Percentiles rank a stretch among this genome's conserved stretches.
phyloP scores from a whole-genome alignment of 1,284 basidiomycete species.

The Coriolopsis trogii region DNA sequence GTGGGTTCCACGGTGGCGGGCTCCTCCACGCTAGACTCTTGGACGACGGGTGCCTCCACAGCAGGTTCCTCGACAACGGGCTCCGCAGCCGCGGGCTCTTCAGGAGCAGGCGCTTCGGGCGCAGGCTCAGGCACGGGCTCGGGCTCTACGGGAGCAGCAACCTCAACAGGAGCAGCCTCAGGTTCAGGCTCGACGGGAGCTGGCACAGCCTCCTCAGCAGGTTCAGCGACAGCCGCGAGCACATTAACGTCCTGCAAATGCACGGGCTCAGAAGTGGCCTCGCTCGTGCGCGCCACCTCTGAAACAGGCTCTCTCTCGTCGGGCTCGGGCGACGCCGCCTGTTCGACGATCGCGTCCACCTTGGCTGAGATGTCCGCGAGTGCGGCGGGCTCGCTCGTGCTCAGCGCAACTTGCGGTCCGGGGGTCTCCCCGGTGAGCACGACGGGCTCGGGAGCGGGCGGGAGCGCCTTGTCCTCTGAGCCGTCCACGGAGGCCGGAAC shows the following conservation, averaged over 20 bases:
- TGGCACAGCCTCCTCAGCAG: not conserved
- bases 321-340: constrained; percentile 11
- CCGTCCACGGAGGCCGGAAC: constrained; percentile 6
- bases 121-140: not conserved
- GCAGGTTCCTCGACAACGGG: not conserved
- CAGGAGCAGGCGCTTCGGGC: not conserved
- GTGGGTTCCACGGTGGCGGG: not conserved
- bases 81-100: too few species aligned
- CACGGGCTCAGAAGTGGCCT: not conserved
- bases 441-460: constrained; percentile 38
- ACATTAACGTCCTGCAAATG: constrained; percentile 6
- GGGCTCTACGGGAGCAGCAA: constrained; percentile 1
- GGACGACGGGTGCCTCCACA: not conserved
- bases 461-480: constrained; percentile 24
- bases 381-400: constrained; percentile 32
- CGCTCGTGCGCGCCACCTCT: not conserved
- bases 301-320: not conserved
- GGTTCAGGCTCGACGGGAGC: constrained; percentile 8
- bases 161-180: not conserved
- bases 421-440: constrained; percentile 42
- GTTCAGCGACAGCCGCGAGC: not conserved
- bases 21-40: too few species aligned
- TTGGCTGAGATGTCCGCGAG: constrained; percentile 24
- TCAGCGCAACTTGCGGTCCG: constrained; percentile 39
- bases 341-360: constrained; percentile 16